Base-by-base conservation (phyloP, 176 grass and related monocot species). In the Musa acuminata region DNA sequence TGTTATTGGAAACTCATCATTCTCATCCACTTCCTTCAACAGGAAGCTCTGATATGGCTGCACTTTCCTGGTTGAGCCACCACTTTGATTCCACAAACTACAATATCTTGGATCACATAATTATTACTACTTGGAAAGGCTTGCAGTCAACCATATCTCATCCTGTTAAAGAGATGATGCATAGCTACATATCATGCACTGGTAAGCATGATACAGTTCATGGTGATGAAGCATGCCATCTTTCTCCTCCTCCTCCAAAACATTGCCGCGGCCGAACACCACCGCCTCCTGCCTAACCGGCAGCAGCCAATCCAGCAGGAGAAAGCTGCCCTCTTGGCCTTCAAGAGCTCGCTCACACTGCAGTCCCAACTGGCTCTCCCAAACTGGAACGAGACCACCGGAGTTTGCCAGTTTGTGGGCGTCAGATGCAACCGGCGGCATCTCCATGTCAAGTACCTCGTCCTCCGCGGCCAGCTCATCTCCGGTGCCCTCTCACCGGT, bases 311-410 rank as follows among this genome's bases (percentile, higher is more conserved):
- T 89, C 16, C 55, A 72, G 19, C 82, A 53, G 43, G 94, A 93
- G 62, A 98, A 80, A 53, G 79, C 80, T 9, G 71, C 82, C 1
- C 90, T 98, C 2, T 75, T 98, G 35, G 71, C 84, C 19, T 85
- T 98, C 75, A 98, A 88, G 72, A 79, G 27, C 29, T 63, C 52
- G 5, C 26, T 92, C 29, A 79, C 55, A 7, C 23, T 63, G 72
- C 75, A 79, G 11, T 26, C 82, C 7, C 79, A 81, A 55, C 48
- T 51, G 10, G 55, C 64, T 0, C 79, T 97, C 62, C 43, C 67
- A 11, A 80, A 93, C 82, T 97, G 94, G 94, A 91, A 93, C 17
- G 82, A 80, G 52, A 85, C 90, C 81, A 90, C 77, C 69, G 19
- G 85, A 14, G 87, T 93, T 8, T 97, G 94, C 74, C 1, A 49